Evolutionary conservation across 148 eudicot genomes (phyloP).

Genomic region (Polygonum aviculare): DNA sequence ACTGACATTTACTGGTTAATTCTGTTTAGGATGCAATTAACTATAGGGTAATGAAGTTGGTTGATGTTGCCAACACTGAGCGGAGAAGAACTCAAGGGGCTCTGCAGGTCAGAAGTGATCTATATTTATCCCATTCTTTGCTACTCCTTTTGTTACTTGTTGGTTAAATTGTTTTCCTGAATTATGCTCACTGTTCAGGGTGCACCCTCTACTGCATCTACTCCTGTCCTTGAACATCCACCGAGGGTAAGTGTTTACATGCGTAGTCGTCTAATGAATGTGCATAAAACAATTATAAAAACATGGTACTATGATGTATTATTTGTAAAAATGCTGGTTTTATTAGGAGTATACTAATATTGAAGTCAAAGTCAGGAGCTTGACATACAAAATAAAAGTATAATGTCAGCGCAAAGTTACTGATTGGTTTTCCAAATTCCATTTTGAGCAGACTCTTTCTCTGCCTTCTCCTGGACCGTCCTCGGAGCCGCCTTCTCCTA

Average conservation of each 20-base stretch:
- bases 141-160: background rate
- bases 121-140: background rate
- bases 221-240: slow-evolving; percentile 62
- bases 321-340: background rate
- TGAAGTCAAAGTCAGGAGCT: background rate
- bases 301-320: background rate
- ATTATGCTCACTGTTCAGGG: slow-evolving; percentile 28
- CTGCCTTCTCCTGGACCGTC: slow-evolving; percentile 28
- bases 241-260: slow-evolving; percentile 43
- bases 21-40: slow-evolving; percentile 34
- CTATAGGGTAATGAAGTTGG: slow-evolving; percentile 42
- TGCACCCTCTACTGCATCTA: slow-evolving; percentile 21
- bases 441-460: slow-evolving; percentile 39
- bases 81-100: slow-evolving; percentile 25
- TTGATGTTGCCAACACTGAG: slow-evolving; percentile 29
- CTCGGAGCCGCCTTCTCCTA: slow-evolving; percentile 42
- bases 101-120: slow-evolving; percentile 39
- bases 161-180: slow-evolving; percentile 3
- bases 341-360: background rate
- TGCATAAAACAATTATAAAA: slow-evolving; percentile 1
- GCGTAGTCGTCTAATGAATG: background rate
- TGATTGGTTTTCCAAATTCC: background rate
- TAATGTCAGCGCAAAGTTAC: background rate
- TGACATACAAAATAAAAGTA: background rate
- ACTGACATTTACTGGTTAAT: slow-evolving; percentile 9